A percentile compares a stretch with the other conserved stretches of the same genome.
Evolutionary conservation across 352 stramenopile genomes (phyloP).

Genomic region (Phytophthora quininea): DNA sequence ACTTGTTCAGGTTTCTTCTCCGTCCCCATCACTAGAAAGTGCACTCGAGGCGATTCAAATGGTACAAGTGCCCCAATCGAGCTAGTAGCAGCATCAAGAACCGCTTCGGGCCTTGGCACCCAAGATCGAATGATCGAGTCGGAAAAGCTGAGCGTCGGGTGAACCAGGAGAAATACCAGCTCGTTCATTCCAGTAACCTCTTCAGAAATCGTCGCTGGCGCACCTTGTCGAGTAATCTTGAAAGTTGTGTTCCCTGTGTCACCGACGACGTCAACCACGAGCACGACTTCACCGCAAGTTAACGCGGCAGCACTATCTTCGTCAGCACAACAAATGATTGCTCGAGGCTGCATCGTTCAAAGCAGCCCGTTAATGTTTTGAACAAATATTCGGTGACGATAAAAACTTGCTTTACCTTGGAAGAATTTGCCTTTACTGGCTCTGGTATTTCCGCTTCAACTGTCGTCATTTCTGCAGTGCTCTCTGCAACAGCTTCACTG

Average conservation of each 20-base stretch:
- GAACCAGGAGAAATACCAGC: constrained; percentile 47
- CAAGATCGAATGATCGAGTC: constrained; percentile 27
- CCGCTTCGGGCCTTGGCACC: constrained; percentile 26
- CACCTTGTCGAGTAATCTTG: constrained; percentile 48
- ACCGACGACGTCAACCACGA: constrained; percentile 54
- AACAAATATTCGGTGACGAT: no score
- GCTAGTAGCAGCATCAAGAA: constrained; percentile 14
- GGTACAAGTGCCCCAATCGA: constrained; percentile 16
- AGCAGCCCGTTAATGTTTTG: no score
- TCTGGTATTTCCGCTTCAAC: constrained; percentile 1
- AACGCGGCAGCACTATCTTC: constrained; percentile 23
- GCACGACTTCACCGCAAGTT: constrained; percentile 41
- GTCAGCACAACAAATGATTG: constrained; percentile 45
- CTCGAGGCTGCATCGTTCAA: constrained; percentile 33
- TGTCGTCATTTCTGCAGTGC: constrained; percentile 5
- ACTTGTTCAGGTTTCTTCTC: constrained; percentile 19
- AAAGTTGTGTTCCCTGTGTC: constrained; percentile 56
- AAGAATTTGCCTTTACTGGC: background rate
- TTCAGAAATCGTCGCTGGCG: constrained; percentile 48
- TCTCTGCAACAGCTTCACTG: constrained; percentile 11
- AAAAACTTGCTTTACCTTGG: constrained; percentile 9
- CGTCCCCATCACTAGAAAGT: constrained; percentile 46
- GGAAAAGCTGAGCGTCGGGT: constrained; percentile 40
- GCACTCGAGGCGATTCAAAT: constrained; percentile 46
- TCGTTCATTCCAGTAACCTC: constrained; percentile 32